phyloP scores from a whole-genome alignment of 1,284 basidiomycete species.

The Malassezia sympodialis region DNA sequence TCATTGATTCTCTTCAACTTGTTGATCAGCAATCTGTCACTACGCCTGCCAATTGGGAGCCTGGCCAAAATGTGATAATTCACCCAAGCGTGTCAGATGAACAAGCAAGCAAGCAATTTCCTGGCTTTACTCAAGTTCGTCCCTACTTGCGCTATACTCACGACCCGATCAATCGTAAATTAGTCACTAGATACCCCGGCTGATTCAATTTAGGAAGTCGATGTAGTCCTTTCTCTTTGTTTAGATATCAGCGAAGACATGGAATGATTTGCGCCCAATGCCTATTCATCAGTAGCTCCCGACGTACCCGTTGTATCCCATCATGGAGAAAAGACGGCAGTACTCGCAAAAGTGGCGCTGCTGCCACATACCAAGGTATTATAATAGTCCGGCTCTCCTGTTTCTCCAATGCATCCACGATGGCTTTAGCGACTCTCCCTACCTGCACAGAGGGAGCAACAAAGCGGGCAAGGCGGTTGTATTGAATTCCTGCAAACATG shows the following conservation, averaged over 20 bases:
- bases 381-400: conserved; percentile 27
- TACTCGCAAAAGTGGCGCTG: conserved; percentile 25
- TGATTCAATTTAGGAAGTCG: not conserved
- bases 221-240: not conserved
- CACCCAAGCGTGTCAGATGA: conserved; percentile 77
- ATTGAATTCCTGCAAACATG: conserved; percentile 27
- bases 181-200: not conserved
- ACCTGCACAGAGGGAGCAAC: conserved; percentile 27
- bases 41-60: conserved; percentile 84
- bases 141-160: conserved; percentile 54
- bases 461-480: conserved; percentile 24
- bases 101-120: conserved; percentile 79
- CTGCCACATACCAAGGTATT: conserved; percentile 33
- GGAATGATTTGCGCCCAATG: conserved; percentile 12
- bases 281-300: not conserved
- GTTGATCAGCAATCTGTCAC: conserved; percentile 58
- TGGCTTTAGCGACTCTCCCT: conserved; percentile 21
- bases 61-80: conserved; percentile 86
- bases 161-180: conserved; percentile 20
- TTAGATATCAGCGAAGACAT: conserved; percentile 1
- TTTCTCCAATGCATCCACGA: conserved; percentile 22
- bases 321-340: conserved; percentile 22
- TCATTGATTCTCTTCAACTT: conserved; percentile 76
- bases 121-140: conserved; percentile 53
- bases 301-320: conserved; percentile 1